Percentiles rank a stretch among this genome's conserved stretches.
Evolutionary conservation across 306 rosid genomes (phyloP).

Genomic region (Erythrophleum fordii): DNA sequence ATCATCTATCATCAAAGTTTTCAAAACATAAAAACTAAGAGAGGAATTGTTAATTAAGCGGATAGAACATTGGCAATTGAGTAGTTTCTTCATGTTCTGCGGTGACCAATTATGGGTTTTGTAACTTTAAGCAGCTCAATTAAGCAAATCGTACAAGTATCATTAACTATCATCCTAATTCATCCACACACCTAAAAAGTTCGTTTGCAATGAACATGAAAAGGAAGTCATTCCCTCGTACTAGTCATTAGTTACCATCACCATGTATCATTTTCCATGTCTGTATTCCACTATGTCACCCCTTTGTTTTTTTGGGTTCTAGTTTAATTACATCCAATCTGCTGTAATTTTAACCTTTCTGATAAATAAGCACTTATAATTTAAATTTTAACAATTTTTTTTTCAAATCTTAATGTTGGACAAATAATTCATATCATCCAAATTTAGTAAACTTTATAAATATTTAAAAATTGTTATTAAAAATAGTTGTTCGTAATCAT

Average conservation of each 20-base stretch:
- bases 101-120: slow-evolving; percentile 8
- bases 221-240: slow-evolving; percentile 8
- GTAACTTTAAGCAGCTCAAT: background rate
- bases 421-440: background rate
- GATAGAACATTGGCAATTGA: background rate
- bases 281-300: background rate
- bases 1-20: too few species aligned
- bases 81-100: background rate
- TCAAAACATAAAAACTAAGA: too few species aligned
- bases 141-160: slow-evolving; percentile 17
- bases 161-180: background rate
- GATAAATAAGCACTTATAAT: background rate
- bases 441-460: too few species aligned
- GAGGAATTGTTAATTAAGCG: background rate
- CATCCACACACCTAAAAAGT: slow-evolving; percentile 23
- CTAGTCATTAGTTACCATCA: background rate
- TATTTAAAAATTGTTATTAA: too few species aligned
- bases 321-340: background rate
- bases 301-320: background rate
- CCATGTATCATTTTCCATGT: background rate
- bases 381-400: background rate
- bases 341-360: background rate
- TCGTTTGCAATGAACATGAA: background rate
- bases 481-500: background rate
- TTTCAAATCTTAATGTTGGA: background rate